phyloP scores from a whole-genome alignment of 2,329 filamentous ascomycete species.

The Colletotrichum sp. region DNA sequence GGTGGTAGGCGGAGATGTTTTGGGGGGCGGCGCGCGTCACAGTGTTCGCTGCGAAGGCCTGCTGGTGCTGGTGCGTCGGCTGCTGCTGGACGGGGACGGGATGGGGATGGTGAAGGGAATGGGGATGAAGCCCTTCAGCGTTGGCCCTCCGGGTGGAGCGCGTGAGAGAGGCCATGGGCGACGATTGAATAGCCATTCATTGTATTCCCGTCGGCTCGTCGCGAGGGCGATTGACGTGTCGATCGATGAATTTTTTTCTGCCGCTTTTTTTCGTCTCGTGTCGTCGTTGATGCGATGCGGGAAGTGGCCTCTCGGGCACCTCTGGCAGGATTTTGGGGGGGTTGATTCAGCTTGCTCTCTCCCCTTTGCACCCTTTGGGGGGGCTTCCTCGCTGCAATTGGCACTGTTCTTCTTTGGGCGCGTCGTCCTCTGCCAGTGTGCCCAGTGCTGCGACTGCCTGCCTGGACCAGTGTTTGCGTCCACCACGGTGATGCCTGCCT shows the following conservation, averaged over 20 bases:
- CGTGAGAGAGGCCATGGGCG: constrained; percentile 57
- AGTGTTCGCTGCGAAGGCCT: constrained; percentile 30
- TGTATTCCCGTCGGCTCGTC: constrained; percentile 20
- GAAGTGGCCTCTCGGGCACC: background rate
- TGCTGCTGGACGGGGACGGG: constrained; percentile 20
- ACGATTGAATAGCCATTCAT: constrained; percentile 31
- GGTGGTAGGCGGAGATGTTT: constrained; percentile 35
- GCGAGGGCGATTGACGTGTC: constrained; percentile 14
- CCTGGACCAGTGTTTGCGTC: constrained; percentile 5
- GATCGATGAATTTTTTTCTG: constrained; percentile 3
- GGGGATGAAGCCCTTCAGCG: constrained; percentile 44
- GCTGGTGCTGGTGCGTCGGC: constrained; percentile 18
- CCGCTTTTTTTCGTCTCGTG: background rate
- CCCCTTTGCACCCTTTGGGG: background rate
- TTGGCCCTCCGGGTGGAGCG: constrained; percentile 51
- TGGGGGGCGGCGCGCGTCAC: constrained; percentile 32
- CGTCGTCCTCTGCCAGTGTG: background rate
- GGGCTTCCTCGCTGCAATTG: background rate
- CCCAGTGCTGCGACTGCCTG: background rate
- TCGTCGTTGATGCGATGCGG: constrained; percentile 20
- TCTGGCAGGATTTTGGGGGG: background rate
- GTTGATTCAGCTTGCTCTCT: background rate
- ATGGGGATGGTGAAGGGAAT: constrained; percentile 24
- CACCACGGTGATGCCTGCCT: constrained; percentile 6
- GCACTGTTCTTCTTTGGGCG: background rate